A percentile compares a stretch with the other conserved stretches of the same genome.
These are phyloP conservation scores for Coniosporium tulheliwenetii DNA, from an alignment of 2,329 filamentous ascomycete genomes.

Conservation along the genomic window DNA sequence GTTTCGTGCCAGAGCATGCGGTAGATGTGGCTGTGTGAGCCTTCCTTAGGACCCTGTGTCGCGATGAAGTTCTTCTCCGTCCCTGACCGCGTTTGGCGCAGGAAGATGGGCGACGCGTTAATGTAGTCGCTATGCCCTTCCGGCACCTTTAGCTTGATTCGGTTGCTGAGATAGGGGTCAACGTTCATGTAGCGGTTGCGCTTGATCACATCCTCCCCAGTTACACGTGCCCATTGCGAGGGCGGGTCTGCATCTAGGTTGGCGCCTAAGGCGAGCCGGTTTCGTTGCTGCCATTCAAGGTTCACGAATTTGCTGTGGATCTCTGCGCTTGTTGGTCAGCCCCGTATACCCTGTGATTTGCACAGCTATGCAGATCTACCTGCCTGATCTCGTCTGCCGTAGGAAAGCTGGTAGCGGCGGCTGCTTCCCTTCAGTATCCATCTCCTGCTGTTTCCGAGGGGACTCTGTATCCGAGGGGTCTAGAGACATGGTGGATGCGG, in stretches of 20 bases:
- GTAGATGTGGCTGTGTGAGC: slow-evolving; percentile 72
- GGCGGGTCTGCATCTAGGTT: slow-evolving; percentile 25
- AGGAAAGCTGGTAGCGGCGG: slow-evolving; percentile 36
- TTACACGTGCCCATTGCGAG: slow-evolving; percentile 43
- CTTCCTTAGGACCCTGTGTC: slow-evolving; percentile 68
- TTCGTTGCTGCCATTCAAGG: slow-evolving; percentile 43
- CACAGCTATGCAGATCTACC: slow-evolving; percentile 14
- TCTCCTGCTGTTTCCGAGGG: too few species aligned
- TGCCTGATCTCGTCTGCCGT: slow-evolving; percentile 31
- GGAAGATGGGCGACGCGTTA: slow-evolving; percentile 31
- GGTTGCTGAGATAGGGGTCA: slow-evolving; percentile 75
- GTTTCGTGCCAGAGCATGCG: slow-evolving; percentile 85
- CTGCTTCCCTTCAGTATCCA: neutral
- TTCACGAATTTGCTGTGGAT: slow-evolving; percentile 44
- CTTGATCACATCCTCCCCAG: slow-evolving; percentile 36
- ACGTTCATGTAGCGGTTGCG: slow-evolving; percentile 85
- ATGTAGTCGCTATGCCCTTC: slow-evolving; percentile 42
- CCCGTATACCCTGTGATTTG: slow-evolving; percentile 9
- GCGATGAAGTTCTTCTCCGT: slow-evolving; percentile 58
- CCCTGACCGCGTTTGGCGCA: slow-evolving; percentile 23
- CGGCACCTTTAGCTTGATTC: slow-evolving; percentile 66
- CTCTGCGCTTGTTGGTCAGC: slow-evolving; percentile 22
- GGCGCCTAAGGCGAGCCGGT: slow-evolving; percentile 33
- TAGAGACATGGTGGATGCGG: too few species aligned
- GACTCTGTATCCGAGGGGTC: too few species aligned